A percentile compares a stretch with the other conserved stretches of the same genome.
Evolutionary conservation across 2,329 filamentous ascomycete species (phyloP).

Genomic region (Aspergillus sp.): DNA sequence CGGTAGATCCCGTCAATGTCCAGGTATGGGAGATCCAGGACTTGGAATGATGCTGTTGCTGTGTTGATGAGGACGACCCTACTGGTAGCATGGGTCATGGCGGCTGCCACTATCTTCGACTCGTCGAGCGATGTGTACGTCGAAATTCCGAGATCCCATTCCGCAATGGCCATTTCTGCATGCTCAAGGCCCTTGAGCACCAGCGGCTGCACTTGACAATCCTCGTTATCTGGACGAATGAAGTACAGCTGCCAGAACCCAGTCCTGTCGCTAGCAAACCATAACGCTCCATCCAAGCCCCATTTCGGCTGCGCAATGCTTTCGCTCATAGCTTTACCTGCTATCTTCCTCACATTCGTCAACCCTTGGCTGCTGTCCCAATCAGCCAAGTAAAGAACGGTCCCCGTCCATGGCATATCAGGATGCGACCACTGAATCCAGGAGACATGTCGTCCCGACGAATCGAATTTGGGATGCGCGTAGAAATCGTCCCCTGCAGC

Average conservation of each 20-base stretch:
- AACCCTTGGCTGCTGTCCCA: constrained; percentile 33
- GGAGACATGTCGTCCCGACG: constrained; percentile 40
- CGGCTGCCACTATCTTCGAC: constrained; percentile 13
- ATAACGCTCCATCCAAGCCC: constrained; percentile 44
- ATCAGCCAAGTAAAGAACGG: constrained; percentile 39
- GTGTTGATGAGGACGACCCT: constrained; percentile 14
- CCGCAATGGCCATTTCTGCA: constrained; percentile 26
- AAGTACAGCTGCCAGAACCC: constrained; percentile 46
- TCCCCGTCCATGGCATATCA: constrained; percentile 47
- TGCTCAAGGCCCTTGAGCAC: constrained; percentile 35
- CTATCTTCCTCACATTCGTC: constrained; percentile 29
- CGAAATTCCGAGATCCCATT: constrained; percentile 25
- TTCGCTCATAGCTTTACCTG: constrained; percentile 35
- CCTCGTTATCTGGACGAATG: constrained; percentile 12
- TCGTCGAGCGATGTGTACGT: constrained; percentile 15
- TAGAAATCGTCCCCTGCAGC: constrained; percentile 48
- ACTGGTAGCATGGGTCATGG: constrained; percentile 14
- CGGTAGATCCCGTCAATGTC: constrained; percentile 12
- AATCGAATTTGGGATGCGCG: constrained; percentile 44
- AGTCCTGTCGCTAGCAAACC: constrained; percentile 42
- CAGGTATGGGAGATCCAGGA: constrained; percentile 15
- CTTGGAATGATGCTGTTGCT: constrained; percentile 5
- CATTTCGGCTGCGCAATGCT: constrained; percentile 48
- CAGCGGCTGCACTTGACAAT: constrained; percentile 23
- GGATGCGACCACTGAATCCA: constrained; percentile 54